phyloP scores from a whole-genome alignment of 2,329 filamentous ascomycete species.

The Zasmidium angulare region DNA sequence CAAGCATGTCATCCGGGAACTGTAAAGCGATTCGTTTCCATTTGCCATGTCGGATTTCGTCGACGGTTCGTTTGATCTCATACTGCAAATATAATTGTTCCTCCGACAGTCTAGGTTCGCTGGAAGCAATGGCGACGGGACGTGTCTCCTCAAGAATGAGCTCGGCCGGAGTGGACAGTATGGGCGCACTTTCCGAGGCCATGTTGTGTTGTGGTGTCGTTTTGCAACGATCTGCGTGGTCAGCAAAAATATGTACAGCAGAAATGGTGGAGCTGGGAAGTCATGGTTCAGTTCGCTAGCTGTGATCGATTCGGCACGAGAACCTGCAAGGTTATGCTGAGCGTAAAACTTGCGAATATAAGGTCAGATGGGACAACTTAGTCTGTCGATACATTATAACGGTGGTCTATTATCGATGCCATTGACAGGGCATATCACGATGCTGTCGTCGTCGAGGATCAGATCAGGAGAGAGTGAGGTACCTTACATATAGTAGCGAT shows the following conservation, averaged over 20 bases:
- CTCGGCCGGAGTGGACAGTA: constrained; percentile 63
- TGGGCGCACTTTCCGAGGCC: constrained; percentile 45
- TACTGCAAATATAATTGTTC: constrained; percentile 75
- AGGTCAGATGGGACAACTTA: neutral
- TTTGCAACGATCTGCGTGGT: constrained; percentile 1
- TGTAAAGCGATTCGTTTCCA: constrained; percentile 85
- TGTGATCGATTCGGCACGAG: neutral
- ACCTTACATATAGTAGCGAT: too few species aligned
- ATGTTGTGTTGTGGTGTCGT: constrained; percentile 9
- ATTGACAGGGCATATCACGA: neutral
- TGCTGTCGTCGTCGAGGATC: too few species aligned
- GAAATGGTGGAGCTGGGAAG: neutral
- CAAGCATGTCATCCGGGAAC: constrained; percentile 90
- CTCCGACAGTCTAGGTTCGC: constrained; percentile 50
- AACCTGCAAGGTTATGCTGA: too few species aligned
- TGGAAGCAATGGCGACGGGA: constrained; percentile 36
- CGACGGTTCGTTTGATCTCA: constrained; percentile 77
- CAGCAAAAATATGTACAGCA: constrained; percentile 2
- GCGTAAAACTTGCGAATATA: too few species aligned
- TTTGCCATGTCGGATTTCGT: constrained; percentile 68
- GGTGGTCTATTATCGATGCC: neutral
- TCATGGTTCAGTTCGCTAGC: neutral
- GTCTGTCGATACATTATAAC: neutral
- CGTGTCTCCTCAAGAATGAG: constrained; percentile 59
- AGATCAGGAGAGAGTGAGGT: neutral